phyloP scores from a whole-genome alignment of 1,284 basidiomycete genomes.

The Fomitopsis betulina region DNA sequence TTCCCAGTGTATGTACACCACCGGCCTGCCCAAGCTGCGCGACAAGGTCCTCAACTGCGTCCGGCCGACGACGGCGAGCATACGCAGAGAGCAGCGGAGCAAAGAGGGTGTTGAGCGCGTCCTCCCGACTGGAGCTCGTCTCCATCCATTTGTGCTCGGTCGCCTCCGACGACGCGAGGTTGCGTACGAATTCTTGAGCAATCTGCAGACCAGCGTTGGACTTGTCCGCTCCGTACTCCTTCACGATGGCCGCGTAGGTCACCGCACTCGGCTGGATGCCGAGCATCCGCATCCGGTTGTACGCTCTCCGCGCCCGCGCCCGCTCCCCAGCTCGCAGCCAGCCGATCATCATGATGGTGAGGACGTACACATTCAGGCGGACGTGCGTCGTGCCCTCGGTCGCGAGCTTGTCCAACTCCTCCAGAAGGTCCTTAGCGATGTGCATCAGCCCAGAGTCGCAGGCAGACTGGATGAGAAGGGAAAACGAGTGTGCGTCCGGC shows the following conservation, averaged over 20 bases:
- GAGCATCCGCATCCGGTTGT: conserved; percentile 69
- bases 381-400: conserved; percentile 34
- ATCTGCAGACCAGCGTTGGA: conserved; percentile 45
- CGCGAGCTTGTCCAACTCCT: conserved; percentile 54
- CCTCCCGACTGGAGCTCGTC: conserved; percentile 31
- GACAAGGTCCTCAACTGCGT: conserved; percentile 57
- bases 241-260: conserved; percentile 72
- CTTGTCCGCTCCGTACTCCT: conserved; percentile 50
- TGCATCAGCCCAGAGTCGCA: conserved; percentile 72
- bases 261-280: conserved; percentile 68
- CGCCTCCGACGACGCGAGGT: conserved; percentile 31
- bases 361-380: conserved; percentile 53
- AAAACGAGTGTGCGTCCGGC: conserved; percentile 69
- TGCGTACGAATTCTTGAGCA: conserved; percentile 60
- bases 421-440: conserved; percentile 65
- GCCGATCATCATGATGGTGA: conserved; percentile 85
- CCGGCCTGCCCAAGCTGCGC: conserved; percentile 52
- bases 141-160: conserved; percentile 36
- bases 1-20: conserved; percentile 53
- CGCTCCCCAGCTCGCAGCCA: conserved; percentile 61
- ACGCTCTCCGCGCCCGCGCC: conserved; percentile 59
- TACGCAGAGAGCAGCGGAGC: conserved; percentile 63
- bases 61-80: conserved; percentile 40
- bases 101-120: conserved; percentile 53
- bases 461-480: conserved; percentile 80